Conservation (phyloP, 2,329 filamentous ascomycete genomes). For the Calonectria leucothoes region DNA sequence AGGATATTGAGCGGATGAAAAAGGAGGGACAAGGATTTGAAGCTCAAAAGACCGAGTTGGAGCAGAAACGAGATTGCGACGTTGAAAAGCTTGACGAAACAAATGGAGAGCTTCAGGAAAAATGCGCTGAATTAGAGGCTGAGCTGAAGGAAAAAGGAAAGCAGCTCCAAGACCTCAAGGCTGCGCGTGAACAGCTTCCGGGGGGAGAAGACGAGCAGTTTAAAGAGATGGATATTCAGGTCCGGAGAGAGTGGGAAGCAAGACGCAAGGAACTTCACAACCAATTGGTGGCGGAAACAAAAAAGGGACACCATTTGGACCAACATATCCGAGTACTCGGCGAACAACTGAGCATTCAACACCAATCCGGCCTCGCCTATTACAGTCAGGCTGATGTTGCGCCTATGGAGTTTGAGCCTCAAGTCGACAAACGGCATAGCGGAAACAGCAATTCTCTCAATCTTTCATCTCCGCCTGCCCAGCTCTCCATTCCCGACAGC, state of each 20-base stretch:
- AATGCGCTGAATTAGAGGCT: conserved; percentile 74
- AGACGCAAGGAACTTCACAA: conserved; percentile 65
- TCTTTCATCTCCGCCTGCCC: conserved; percentile 52
- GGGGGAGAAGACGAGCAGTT: conserved; percentile 71
- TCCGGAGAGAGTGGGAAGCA: conserved; percentile 67
- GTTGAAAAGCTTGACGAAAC: conserved; percentile 64
- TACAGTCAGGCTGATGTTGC: conserved; percentile 59
- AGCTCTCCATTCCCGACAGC: conserved; percentile 53
- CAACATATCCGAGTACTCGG: conserved; percentile 58
- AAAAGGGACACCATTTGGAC: conserved; percentile 59
- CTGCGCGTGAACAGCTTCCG: conserved; percentile 72
- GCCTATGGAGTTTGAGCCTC: conserved; percentile 60
- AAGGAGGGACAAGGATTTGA: conserved; percentile 66
- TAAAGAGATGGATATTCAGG: conserved; percentile 62
- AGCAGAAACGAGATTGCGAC: conserved; percentile 63
- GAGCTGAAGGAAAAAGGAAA: conserved; percentile 75
- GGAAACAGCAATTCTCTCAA: conserved; percentile 59
- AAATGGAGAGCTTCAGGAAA: conserved; percentile 72
- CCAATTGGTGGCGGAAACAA: conserved; percentile 59
- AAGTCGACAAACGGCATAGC: conserved; percentile 58
- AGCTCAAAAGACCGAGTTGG: conserved; percentile 62
- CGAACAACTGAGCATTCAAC: conserved; percentile 58
- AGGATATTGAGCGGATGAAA: conserved; percentile 70
- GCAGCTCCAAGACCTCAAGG: conserved; percentile 80
- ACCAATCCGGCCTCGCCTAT: conserved; percentile 56